Evolutionary conservation across 352 stramenopile genomes (phyloP).

Genomic region (Globisporangium ultimum): DNA sequence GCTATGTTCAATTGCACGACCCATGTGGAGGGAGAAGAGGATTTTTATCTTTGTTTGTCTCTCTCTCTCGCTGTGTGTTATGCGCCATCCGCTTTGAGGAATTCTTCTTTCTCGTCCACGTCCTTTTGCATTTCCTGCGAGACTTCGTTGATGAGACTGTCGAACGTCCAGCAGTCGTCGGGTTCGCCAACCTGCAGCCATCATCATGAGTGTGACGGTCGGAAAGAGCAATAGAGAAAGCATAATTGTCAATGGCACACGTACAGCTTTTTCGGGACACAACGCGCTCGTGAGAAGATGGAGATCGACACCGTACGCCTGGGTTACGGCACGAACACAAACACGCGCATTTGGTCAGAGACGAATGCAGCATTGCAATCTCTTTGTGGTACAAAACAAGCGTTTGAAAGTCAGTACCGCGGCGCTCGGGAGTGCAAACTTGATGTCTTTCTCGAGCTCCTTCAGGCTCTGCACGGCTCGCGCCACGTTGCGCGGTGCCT

Average conservation of each 20-base stretch:
- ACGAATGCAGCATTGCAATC: too few relatives aligned
- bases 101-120: conserved; percentile 73
- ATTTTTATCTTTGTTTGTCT: too few relatives aligned
- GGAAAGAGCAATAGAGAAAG: background rate
- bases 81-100: conserved; percentile 36
- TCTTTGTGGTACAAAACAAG: background rate
- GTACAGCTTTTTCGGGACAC: conserved; percentile 68
- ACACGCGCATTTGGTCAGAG: background rate
- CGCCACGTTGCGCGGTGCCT: conserved; percentile 72
- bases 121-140: conserved; percentile 79
- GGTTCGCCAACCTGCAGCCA: conserved; percentile 47
- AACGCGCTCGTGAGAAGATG: conserved; percentile 62
- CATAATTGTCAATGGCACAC: background rate
- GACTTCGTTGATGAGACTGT: conserved; percentile 74
- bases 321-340: background rate
- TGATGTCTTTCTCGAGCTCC: conserved; percentile 76
- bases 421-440: conserved; percentile 61
- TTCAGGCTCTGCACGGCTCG: conserved; percentile 71
- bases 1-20: background rate
- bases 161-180: conserved; percentile 74
- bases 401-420: conserved; percentile 19
- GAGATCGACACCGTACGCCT: conserved; percentile 64
- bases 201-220: background rate
- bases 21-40: background rate
- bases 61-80: conserved; percentile 1